Base-by-base conservation (phyloP, 2,329 filamentous ascomycete genomes). In the Parastagonospora nodorum region DNA sequence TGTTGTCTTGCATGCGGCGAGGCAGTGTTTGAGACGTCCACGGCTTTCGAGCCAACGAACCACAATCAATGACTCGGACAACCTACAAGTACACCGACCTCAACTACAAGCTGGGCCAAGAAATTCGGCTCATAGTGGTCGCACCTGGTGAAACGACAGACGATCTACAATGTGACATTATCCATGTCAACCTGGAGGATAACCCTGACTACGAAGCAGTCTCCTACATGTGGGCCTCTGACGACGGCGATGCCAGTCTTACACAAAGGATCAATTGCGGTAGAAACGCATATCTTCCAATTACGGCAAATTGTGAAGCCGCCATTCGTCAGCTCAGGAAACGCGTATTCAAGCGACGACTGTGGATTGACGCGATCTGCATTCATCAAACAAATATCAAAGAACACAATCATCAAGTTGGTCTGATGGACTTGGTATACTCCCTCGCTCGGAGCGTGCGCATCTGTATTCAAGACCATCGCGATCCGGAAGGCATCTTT, bases 351-450 rank as follows among this genome's bases (percentile, higher is more conserved):
- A 50, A 9, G 15, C 45, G 55, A 19, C 29, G 14, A 1, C 19
- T 63, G 11, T 66, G 59, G 61, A 30, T 64, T 7, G 61, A 66
- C 40, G 45, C 55, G 2, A 45, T 64, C 10, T 64, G 57, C 38
- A 64, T 63, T n/a, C 42, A 64, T 8, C 61, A 64, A 24, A 44
- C 10, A 24, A 48, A 56, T 8, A 19, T 30, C 1, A 2, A n/a
- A 1, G 59, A 62, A 30, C 53, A 53, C 8, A 56, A 41, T 11
- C 30, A 45, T 8, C 57, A 62, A 32, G 53, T 60, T 5, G 40
- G 42, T 1, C 19, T 60, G 4, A 62, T 60, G 59, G 42, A 45
- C 7, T 29, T 8, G 2, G n/a, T 33, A 32, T 43, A 43, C 16
- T 33, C 41, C 4, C 37, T 24, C 8, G 37, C 37, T 2, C 14